Percentiles rank a stretch among this genome's conserved stretches.
phyloP scores from a whole-genome alignment of 2,329 filamentous ascomycete genomes.

The Nannizziopsis barbatae region DNA sequence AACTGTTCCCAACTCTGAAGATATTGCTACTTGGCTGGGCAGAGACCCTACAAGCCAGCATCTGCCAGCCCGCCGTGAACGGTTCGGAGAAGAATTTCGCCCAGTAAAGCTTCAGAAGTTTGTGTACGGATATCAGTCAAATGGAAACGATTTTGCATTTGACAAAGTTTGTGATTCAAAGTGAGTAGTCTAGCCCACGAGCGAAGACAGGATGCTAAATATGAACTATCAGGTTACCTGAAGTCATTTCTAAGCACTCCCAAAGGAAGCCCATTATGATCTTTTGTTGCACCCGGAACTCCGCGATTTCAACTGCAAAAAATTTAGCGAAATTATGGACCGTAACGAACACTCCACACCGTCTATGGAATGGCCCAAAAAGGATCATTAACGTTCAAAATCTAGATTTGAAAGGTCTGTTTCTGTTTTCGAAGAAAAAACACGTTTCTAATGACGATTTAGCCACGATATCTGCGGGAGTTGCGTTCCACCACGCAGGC shows the following conservation, averaged over 20 bases:
- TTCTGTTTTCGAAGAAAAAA: slow-evolving; percentile 8
- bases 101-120: slow-evolving; percentile 66
- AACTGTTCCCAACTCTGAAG: slow-evolving; percentile 69
- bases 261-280: slow-evolving; percentile 67
- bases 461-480: slow-evolving; percentile 46
- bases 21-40: slow-evolving; percentile 71
- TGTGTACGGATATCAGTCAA: slow-evolving; percentile 59
- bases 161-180: slow-evolving; percentile 57
- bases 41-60: slow-evolving; percentile 49
- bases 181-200: slow-evolving; percentile 24
- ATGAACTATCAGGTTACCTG: slow-evolving; percentile 44
- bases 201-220: not conserved
- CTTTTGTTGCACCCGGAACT: slow-evolving; percentile 69
- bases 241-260: slow-evolving; percentile 55
- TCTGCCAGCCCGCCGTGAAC: slow-evolving; percentile 54
- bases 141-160: slow-evolving; percentile 63
- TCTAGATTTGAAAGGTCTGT: slow-evolving; percentile 48
- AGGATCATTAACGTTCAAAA: slow-evolving; percentile 44
- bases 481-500: slow-evolving; percentile 75
- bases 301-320: slow-evolving; percentile 56
- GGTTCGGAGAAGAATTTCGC: slow-evolving; percentile 68
- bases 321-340: slow-evolving; percentile 57
- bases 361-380: slow-evolving; percentile 53
- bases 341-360: slow-evolving; percentile 39
- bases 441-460: slow-evolving; percentile 12